Evolutionary conservation across 495 filamentous ascomycete genomes (phyloP), one percentile per base, ranked within the genome.

Genomic region (Hypoxylon trugodes): DNA sequence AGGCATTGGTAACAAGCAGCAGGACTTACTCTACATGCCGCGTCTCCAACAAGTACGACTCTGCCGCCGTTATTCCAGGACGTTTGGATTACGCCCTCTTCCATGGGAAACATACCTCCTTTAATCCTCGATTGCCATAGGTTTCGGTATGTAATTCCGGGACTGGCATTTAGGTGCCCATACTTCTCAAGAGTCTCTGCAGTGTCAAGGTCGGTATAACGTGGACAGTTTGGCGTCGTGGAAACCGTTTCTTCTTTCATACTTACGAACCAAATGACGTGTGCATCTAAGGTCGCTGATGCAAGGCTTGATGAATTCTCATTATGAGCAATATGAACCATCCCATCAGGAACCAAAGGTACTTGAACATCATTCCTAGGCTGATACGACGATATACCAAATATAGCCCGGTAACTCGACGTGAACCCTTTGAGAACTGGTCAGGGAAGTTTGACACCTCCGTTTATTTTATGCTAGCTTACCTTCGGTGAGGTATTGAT

Each of bases 181-280:
- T 65, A 66, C 25, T 68, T 65, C 1, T 57, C 53, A 8, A 72
- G 68, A 4, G 60, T 60, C 15, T 43, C 66, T 9, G 24, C 35
- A 8, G 53, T 32, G 4, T 70, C 55, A 4, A 41, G 16, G 8
- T 68, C 59, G 0, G 67, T 60, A 37, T 52, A 72, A 12, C 42
- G 55, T 12, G 62, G 66, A 6, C 22, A 47, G 28, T 58, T 43
- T 0, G 60, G 66, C 1, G 60, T 68, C 9, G n/a, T 42, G 0
- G 66, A 60, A 13, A 15, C 9, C 3, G 38, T n/a, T 12, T 62
- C 60, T 33, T 59, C 46, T 30, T 72, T 72, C 5, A 69, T 41
- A 36, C 67, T 69, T 19, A 72, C 32, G 33, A 72, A 72, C 69
- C 69, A 72, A 33, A 73, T 75, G 7, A 72, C 54, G 35, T 62